Conservation (phyloP, 805 yeast species). For the Huiozyma sinensis region DNA sequence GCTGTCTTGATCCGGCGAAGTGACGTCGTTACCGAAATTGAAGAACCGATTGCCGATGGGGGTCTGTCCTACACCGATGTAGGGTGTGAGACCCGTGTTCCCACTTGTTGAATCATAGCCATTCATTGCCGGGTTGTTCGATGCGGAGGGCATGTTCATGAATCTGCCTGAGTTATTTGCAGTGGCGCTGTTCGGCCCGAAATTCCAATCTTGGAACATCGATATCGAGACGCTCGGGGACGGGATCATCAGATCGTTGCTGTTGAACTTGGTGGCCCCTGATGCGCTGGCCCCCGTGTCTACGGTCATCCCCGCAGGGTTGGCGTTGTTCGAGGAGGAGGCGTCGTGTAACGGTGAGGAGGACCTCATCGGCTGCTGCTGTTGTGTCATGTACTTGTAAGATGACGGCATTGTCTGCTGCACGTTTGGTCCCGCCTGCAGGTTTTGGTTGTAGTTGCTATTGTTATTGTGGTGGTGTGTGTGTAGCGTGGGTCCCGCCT, state of each 20-base stretch:
- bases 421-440: background rate
- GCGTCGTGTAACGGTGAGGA: too few species aligned
- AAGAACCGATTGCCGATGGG: slow-evolving; percentile 21
- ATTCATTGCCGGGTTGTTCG: background rate
- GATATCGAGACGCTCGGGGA: slow-evolving; percentile 24
- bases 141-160: background rate
- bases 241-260: slow-evolving; percentile 22
- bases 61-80: slow-evolving; percentile 21
- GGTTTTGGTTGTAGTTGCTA: background rate
- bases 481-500: background rate
- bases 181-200: slow-evolving; percentile 10
- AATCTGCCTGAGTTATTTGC: background rate
- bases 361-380: too few species aligned
- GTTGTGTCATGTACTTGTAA: background rate
- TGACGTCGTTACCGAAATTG: slow-evolving; percentile 18
- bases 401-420: background rate
- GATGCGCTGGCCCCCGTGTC: too few species aligned
- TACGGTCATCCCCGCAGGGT: too few species aligned
- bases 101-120: slow-evolving; percentile 10
- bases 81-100: slow-evolving; percentile 25
- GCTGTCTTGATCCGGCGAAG: slow-evolving; percentile 1
- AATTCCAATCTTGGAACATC: slow-evolving; percentile 28
- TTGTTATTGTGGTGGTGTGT: background rate
- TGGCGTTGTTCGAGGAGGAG: too few species aligned
- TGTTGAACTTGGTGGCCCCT: too few species aligned